phyloP scores from a whole-genome alignment of 2,329 filamentous ascomycete genomes.

The Didymella arachidicola region DNA sequence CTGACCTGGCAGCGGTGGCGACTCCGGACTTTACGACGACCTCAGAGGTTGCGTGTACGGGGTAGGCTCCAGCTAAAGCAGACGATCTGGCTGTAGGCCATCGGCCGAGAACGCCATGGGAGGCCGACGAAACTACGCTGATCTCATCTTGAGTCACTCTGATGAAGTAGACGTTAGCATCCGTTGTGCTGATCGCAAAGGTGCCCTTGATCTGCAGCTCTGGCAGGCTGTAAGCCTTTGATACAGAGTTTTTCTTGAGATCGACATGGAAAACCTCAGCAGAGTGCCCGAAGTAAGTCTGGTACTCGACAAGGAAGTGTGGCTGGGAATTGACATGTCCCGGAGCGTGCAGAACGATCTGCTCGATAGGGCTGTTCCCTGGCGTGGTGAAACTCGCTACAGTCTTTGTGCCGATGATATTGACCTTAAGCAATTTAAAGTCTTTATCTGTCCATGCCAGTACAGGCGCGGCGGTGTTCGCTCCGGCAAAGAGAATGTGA shows the following conservation, averaged over 20 bases:
- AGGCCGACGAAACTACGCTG: constrained; percentile 76
- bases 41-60: constrained; percentile 78
- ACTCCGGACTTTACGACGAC: constrained; percentile 74
- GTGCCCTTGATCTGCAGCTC: constrained; percentile 73
- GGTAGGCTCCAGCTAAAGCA: constrained; percentile 44
- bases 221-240: constrained; percentile 83
- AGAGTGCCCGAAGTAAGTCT: constrained; percentile 74
- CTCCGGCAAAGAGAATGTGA: constrained; percentile 77
- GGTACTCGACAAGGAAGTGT: constrained; percentile 86
- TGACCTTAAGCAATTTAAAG: constrained; percentile 70
- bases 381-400: constrained; percentile 56
- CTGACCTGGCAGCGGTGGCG: constrained; percentile 79
- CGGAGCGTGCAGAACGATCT: constrained; percentile 74
- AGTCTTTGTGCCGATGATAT: constrained; percentile 66
- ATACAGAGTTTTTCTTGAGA: constrained; percentile 70
- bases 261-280: constrained; percentile 88
- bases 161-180: constrained; percentile 88
- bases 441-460: constrained; percentile 76
- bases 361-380: constrained; percentile 54
- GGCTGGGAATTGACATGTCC: constrained; percentile 73
- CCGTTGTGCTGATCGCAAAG: constrained; percentile 79
- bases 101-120: constrained; percentile 75
- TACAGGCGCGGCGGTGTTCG: constrained; percentile 76
- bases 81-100: constrained; percentile 68
- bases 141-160: constrained; percentile 79